Evolutionary conservation across 2,329 filamentous ascomycete genomes (phyloP).

Genomic region (Colletotrichum gigasporum): DNA sequence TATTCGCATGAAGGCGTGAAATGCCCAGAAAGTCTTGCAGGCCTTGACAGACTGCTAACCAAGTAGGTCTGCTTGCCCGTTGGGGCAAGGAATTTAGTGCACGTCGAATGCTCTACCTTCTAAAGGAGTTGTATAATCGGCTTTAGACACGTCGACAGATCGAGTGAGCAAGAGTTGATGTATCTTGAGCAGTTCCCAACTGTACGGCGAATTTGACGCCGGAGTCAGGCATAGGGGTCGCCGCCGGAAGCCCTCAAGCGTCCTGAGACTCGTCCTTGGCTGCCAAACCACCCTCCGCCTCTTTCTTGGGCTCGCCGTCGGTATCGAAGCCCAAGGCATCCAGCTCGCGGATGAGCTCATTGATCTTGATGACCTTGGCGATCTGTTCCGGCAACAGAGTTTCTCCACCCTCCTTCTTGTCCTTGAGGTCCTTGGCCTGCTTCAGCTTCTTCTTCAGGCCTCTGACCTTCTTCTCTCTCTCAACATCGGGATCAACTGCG

Average conservation of each 20-base stretch:
- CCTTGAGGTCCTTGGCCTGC: slow-evolving; percentile 88
- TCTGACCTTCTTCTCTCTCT: slow-evolving; percentile 91
- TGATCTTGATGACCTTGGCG: slow-evolving; percentile 97
- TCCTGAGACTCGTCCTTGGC: not conserved
- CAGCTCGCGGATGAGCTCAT: slow-evolving; percentile 89
- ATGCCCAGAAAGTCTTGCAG: too few species aligned
- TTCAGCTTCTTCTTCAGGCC: slow-evolving; percentile 94
- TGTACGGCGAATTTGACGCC: not conserved
- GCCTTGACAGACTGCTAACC: too few species aligned
- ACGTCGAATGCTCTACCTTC: too few species aligned
- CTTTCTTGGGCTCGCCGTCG: slow-evolving; percentile 70
- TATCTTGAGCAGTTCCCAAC: not conserved
- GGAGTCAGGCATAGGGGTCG: not conserved
- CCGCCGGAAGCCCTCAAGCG: not conserved
- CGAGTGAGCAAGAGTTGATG: too few species aligned
- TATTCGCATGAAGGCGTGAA: too few species aligned
- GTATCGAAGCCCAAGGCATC: slow-evolving; percentile 85
- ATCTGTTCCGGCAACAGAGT: slow-evolving; percentile 91
- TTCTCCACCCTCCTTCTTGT: slow-evolving; percentile 90
- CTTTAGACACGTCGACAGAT: too few species aligned
- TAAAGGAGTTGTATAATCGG: too few species aligned
- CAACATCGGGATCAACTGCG: slow-evolving; percentile 72
- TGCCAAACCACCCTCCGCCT: not conserved
- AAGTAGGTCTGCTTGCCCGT: too few species aligned
- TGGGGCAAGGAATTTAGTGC: too few species aligned